These are phyloP conservation scores for Penicillium psychrosexuale DNA, from an alignment of 2,329 filamentous ascomycete species.

Conservation along the genomic window DNA sequence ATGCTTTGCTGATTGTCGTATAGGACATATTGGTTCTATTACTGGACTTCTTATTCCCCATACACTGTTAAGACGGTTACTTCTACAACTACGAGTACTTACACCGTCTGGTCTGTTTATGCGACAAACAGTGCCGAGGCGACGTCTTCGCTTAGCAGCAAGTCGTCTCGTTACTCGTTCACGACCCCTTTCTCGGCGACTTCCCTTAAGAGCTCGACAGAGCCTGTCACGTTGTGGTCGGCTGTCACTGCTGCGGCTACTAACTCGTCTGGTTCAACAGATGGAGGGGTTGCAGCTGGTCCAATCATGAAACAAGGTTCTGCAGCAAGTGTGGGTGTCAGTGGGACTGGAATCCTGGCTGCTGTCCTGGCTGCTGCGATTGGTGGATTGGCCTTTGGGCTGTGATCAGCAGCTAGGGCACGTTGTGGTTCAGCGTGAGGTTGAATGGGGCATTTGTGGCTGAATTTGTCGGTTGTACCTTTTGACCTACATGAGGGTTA, in stretches of 20 bases:
- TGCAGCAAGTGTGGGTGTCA: neutral
- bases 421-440: too few species aligned
- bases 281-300: neutral
- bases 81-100: slow-evolving; percentile 15
- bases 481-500: neutral
- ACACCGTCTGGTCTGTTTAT: slow-evolving; percentile 15
- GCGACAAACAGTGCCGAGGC: slow-evolving; percentile 12
- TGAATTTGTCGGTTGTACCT: neutral
- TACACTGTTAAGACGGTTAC: slow-evolving; percentile 19
- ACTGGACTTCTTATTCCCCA: slow-evolving; percentile 19
- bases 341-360: slow-evolving; percentile 1
- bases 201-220: slow-evolving; percentile 12
- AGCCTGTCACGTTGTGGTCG: slow-evolving; percentile 7
- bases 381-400: slow-evolving; percentile 16
- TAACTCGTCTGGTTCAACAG: neutral
- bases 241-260: neutral
- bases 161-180: slow-evolving; percentile 2
- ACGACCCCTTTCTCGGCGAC: slow-evolving; percentile 17
- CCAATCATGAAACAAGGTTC: neutral
- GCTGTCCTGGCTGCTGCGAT: slow-evolving; percentile 5
- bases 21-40: slow-evolving; percentile 22
- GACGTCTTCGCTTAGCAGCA: slow-evolving; percentile 1
- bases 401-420: slow-evolving; percentile 5
- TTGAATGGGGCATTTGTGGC: neutral
- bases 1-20: neutral